phyloP scores from a whole-genome alignment of 2,329 filamentous ascomycete genomes.

The Fonsecaea nubica region DNA sequence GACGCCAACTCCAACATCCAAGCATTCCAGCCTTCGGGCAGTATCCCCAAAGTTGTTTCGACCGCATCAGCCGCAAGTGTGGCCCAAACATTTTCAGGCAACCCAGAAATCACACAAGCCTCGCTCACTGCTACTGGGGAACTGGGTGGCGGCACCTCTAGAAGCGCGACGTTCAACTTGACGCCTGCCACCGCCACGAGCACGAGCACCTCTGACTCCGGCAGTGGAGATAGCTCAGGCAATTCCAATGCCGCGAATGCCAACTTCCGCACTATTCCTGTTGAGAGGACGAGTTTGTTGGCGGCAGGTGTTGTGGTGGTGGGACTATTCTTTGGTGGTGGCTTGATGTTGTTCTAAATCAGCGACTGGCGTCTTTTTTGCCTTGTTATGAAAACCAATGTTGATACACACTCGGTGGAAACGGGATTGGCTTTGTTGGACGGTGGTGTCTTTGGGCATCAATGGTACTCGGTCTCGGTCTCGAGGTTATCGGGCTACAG shows the following conservation, averaged over 20 bases:
- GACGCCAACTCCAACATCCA: constrained; percentile 31
- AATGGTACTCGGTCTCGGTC: background rate
- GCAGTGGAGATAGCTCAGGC: constrained; percentile 19
- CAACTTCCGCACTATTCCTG: constrained; percentile 24
- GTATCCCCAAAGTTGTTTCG: constrained; percentile 33
- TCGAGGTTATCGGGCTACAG: background rate
- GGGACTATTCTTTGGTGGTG: constrained; percentile 32
- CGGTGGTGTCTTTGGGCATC: background rate
- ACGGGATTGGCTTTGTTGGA: background rate
- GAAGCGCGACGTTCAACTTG: constrained; percentile 37
- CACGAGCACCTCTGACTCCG: constrained; percentile 19
- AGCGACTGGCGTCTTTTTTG: background rate
- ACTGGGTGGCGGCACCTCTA: constrained; percentile 24
- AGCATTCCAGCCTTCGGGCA: constrained; percentile 29
- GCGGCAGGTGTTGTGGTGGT: constrained; percentile 23
- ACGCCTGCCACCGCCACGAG: constrained; percentile 22
- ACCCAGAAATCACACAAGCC: constrained; percentile 31
- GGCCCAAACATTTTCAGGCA: constrained; percentile 42
- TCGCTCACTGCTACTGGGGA: constrained; percentile 28
- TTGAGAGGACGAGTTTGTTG: constrained; percentile 19
- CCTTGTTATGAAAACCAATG: background rate
- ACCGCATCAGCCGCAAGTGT: constrained; percentile 38
- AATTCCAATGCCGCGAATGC: constrained; percentile 26
- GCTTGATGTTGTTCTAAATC: constrained; percentile 32
- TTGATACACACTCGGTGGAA: background rate